phyloP scores from a whole-genome alignment of 805 yeast genomes.

The Yarrowia sp. region DNA sequence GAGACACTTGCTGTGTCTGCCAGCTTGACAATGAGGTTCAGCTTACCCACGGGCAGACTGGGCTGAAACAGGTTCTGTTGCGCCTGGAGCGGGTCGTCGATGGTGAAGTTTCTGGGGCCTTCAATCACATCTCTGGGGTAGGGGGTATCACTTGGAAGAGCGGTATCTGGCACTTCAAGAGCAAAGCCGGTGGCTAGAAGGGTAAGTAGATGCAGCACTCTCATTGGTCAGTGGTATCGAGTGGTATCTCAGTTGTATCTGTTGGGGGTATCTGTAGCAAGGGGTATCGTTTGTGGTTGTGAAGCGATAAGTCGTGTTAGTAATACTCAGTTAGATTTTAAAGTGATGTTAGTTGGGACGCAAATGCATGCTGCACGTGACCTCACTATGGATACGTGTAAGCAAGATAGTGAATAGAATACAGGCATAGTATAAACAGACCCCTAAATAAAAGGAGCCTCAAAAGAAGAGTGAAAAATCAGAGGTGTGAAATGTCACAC shows the following conservation, averaged over 20 bases:
- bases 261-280: constrained; percentile 7
- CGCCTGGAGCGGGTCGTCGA: constrained; percentile 4
- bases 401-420: not conserved
- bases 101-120: constrained; percentile 26
- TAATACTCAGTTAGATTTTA: not conserved
- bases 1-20: constrained; percentile 32
- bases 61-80: constrained; percentile 16
- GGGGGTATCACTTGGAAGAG: constrained; percentile 1
- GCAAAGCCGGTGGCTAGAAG: constrained; percentile 9
- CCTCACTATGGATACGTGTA: constrained; percentile 9
- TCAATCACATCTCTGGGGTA: constrained; percentile 1
- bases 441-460: too few relatives aligned
- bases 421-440: too few relatives aligned
- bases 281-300: not conserved
- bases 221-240: constrained; percentile 4
- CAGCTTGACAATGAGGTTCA: constrained; percentile 23
- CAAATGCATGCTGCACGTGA: constrained; percentile 32
- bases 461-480: too few relatives aligned
- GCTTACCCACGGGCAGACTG: constrained; percentile 8
- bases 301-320: not conserved
- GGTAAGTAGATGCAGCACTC: constrained; percentile 1
- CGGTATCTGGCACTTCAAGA: constrained; percentile 7
- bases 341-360: constrained; percentile 8
- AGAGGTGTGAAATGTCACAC: too few relatives aligned
- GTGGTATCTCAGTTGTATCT: not conserved